Conservation (phyloP, 768 basidiomycete species). For the Suillus placidus region DNA sequence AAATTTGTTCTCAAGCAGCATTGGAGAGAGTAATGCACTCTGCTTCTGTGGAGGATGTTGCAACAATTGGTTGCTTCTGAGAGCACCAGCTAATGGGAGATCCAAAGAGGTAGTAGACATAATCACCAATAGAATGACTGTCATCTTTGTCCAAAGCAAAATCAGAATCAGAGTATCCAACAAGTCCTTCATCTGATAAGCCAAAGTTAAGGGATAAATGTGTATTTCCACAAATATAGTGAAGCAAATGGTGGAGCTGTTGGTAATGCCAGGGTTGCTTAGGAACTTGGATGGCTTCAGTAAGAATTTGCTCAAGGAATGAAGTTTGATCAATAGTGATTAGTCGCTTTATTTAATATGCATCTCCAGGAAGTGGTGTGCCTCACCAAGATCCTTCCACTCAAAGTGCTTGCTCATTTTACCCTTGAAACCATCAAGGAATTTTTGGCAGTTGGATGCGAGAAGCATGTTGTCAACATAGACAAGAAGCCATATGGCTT, state of each 20-base stretch:
- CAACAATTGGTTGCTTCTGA: conserved; percentile 33
- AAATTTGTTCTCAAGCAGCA: no score
- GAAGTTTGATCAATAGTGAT: no score
- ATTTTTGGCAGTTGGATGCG: not conserved
- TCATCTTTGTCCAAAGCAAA: conserved; percentile 17
- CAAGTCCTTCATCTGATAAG: no score
- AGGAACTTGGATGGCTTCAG: no score
- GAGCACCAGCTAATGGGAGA: conserved; percentile 37
- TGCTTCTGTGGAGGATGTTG: no score
- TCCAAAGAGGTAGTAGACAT: conserved; percentile 29
- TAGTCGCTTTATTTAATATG: no score
- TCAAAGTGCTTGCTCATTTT: not conserved
- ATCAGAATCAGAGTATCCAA: conserved; percentile 21
- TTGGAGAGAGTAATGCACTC: no score
- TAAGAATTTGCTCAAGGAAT: no score
- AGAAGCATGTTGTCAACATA: conserved; percentile 31
- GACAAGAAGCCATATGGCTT: conserved; percentile 25
- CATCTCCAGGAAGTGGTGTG: no score
- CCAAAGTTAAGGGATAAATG: conserved; percentile 1
- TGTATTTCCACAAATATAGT: conserved; percentile 16
- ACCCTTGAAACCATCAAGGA: conserved; percentile 1
- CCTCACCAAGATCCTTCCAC: no score
- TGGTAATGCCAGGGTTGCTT: conserved; percentile 17
- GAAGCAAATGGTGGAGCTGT: conserved; percentile 19
- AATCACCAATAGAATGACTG: conserved; percentile 21